Evolutionary conservation across 116 monocot species (phyloP), one percentile per base, ranked within the genome.

Genomic region (Cymodocea nodosa): DNA sequence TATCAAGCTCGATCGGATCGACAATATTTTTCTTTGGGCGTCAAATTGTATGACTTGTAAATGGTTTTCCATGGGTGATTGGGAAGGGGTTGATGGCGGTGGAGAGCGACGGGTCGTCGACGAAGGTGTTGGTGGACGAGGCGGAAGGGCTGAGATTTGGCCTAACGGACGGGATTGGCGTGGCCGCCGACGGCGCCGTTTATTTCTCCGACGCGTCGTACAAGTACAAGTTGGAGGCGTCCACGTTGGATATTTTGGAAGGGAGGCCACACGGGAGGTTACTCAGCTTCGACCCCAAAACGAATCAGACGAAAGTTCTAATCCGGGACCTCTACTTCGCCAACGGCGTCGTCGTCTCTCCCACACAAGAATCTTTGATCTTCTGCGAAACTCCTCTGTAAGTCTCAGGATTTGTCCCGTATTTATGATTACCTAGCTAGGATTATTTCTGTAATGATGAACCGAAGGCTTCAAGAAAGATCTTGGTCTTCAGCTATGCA

Each of bases 171-270:
- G 93, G 89, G 15, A 71, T 93, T 0, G 86, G 89, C 74, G 86
- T 93, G 15, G 79, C 89, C 6, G 63, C 76, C 0, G 78, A 93
- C n/a, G 81, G 86, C 22, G 57, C 30, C n/a, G 83, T 93, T 19
- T 93, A 84, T 67, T 89, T 93, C 86, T 89, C 93, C 0, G 93
- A 93, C 39, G 93, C 93, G 17, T 89, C 93, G 4, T 76, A 77
- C 53, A 93, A 89, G 55, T 89, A 83, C 65, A 50, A 54, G 35
- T 5, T 86, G 0, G 68, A 67, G 0, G 52, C 13, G 3, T 14
- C 70, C 55, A 48, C 65, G 35, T 14, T 74, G 20, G 93, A 88
- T 54, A 3, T 80, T 2, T 57, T 88, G 1, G 89, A 80, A 75
- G 93, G 76, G 0, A 77, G 78, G 20, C 83, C 93, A 5, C 35